Conservation (phyloP, 2,329 filamentous ascomycete species). For the Phaeosphaeriaceae sp. region DNA sequence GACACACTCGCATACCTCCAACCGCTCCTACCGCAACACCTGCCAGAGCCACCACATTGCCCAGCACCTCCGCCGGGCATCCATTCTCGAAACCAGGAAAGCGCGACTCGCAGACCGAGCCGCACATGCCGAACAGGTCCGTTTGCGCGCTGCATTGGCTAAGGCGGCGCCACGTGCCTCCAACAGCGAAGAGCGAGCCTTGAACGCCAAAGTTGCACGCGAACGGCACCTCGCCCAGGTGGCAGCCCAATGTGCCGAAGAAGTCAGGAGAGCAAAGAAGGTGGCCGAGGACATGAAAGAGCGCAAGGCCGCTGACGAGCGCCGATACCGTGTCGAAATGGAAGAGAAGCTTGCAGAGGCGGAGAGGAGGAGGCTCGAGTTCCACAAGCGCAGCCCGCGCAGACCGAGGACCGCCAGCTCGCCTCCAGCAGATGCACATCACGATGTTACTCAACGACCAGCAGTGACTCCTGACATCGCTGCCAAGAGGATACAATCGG, state of each 20-base stretch:
- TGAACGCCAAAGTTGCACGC: constrained; percentile 78
- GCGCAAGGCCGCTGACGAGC: constrained; percentile 76
- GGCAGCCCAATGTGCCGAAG: constrained; percentile 79
- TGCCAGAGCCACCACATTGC: constrained; percentile 79
- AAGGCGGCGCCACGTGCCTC: constrained; percentile 73
- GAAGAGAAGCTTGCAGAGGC: constrained; percentile 82
- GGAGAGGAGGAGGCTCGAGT: constrained; percentile 69
- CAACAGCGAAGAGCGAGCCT: constrained; percentile 75
- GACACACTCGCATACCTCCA: constrained; percentile 73
- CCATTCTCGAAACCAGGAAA: constrained; percentile 81
- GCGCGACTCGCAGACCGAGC: constrained; percentile 80
- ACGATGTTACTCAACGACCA: constrained; percentile 25
- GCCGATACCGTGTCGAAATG: constrained; percentile 74
- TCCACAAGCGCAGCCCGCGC: constrained; percentile 58
- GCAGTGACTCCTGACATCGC: constrained; percentile 67
- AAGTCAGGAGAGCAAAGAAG: constrained; percentile 82
- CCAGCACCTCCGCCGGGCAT: constrained; percentile 79
- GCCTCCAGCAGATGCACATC: constrained; percentile 54
- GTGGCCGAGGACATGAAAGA: constrained; percentile 84
- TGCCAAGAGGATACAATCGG: constrained; percentile 70
- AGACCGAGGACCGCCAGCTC: constrained; percentile 65
- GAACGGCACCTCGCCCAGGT: constrained; percentile 85
- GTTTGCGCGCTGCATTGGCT: constrained; percentile 74
- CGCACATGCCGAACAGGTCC: constrained; percentile 83
- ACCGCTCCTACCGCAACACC: constrained; percentile 60